Conservation (phyloP, 345 rosid species). For the Pistacia atlantica region DNA sequence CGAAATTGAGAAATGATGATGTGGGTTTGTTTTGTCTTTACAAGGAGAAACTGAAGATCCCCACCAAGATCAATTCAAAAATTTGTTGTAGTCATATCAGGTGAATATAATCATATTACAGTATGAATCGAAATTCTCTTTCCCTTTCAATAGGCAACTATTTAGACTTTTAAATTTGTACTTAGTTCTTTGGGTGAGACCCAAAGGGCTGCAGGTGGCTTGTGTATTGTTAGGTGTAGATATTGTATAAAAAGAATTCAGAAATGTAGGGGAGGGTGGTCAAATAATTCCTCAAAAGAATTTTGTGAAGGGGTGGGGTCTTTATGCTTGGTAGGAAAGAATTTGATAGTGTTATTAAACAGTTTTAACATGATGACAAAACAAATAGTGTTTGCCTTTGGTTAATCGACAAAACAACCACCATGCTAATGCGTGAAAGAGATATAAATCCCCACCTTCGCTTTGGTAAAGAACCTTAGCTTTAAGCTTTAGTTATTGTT, state of each 20-base stretch:
- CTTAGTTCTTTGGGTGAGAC: no score
- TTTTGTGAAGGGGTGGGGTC: slow-evolving; percentile 25
- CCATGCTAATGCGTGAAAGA: no score
- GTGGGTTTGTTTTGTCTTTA: slow-evolving; percentile 10
- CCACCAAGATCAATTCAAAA: no score
- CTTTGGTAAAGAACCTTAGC: slow-evolving; percentile 7
- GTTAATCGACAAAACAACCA: neutral
- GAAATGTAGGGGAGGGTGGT: slow-evolving; percentile 16
- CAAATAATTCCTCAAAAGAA: slow-evolving; percentile 21
- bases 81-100: no score
- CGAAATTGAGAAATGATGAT: neutral
- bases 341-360: neutral
- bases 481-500: neutral
- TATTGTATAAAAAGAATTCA: neutral
- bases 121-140: no score
- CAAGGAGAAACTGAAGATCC: neutral
- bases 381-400: neutral
- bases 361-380: neutral
- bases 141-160: no score
- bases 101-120: no score
- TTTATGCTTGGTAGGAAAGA: neutral
- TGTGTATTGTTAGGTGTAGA: neutral
- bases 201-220: no score
- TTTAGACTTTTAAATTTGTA: no score
- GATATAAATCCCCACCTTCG: neutral